Base-by-base conservation (phyloP, 495 filamentous ascomycete species). In the Penicillium manginii region DNA sequence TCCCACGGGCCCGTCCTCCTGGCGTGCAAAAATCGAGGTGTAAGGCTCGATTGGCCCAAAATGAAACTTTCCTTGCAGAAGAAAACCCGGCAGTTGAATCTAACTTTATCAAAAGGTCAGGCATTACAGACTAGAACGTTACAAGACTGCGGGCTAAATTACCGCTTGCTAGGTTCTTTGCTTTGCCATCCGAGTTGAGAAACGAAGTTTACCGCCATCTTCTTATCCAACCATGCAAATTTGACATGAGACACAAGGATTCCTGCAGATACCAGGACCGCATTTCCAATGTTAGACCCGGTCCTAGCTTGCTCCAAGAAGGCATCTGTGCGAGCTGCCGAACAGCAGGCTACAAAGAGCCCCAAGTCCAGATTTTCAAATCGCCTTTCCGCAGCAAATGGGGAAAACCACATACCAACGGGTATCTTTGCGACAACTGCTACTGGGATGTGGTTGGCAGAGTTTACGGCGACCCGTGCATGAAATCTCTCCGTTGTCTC, bases 221-320 rank as follows among this genome's bases (percentile, higher is more conserved):
- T 26, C 66, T 75, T 12, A 62, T 67, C 14, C 59, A 62, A n/a
- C 63, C 65, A 11, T 59, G 62, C 42, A 73, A 71, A 50, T 73
- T 62, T 39, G 40, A 65, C 35, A 11, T 65, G 8, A 11, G 2
- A 8, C 65, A 71, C 50, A 19, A 14, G 4, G 14, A 14, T 4
- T 17, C 14, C 21, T 69, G 66, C 45, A 35, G n/a, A 29, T 50
- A 48, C 29, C 37, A 32, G 42, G 31, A 9, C 21, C 26, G n/a
- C 12, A 7, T 48, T 17, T 12, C n/a, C 19, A 8, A 19, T 7
- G 6, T 7, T 32, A 12, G 32, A 10, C 45, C 45, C 2, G 45
- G 45, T n/a, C 45, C 45, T 23, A 15, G 19, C 9, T 2, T 26
- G 22, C 26, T n/a, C 2, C 18, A 18, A n/a, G 17, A 12, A 17